A percentile compares a stretch with the other conserved stretches of the same genome.
phyloP scores from a whole-genome alignment of 2,329 filamentous ascomycete genomes.

The Neocucurbitaria cava region DNA sequence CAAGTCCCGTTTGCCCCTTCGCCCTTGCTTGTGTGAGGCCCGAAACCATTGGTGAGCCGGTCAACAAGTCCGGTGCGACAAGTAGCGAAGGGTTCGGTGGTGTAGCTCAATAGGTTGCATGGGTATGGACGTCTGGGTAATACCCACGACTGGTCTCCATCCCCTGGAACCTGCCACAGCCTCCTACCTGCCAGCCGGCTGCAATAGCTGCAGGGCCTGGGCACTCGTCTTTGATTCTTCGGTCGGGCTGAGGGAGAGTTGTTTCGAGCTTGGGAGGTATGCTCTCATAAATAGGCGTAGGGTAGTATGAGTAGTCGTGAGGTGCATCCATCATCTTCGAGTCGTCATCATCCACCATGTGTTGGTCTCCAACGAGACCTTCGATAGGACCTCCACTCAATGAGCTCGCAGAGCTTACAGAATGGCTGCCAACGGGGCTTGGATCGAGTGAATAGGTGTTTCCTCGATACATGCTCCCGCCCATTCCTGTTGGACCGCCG shows the following conservation, averaged over 20 bases:
- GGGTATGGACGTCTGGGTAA: constrained; percentile 53
- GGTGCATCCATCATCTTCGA: constrained; percentile 50
- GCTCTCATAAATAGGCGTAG: constrained; percentile 53
- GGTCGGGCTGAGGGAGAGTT: constrained; percentile 43
- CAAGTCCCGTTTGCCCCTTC: constrained; percentile 4
- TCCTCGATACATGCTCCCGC: constrained; percentile 43
- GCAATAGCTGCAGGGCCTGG: constrained; percentile 38
- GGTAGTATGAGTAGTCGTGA: constrained; percentile 57
- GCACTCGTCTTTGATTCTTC: constrained; percentile 54
- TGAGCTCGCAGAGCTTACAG: constrained; percentile 54
- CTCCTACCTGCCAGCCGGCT: constrained; percentile 48
- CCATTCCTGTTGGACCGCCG: constrained; percentile 35
- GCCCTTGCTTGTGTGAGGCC: neutral
- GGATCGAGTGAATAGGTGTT: constrained; percentile 49
- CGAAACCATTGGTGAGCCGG: constrained; percentile 17
- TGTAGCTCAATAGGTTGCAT: constrained; percentile 46
- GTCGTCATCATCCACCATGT: constrained; percentile 48
- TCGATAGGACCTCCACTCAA: constrained; percentile 51
- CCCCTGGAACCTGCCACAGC: constrained; percentile 54
- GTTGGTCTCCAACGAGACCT: constrained; percentile 51
- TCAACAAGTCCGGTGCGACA: constrained; percentile 14
- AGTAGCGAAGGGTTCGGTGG: constrained; percentile 7
- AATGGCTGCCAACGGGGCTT: constrained; percentile 50
- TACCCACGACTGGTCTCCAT: constrained; percentile 56
- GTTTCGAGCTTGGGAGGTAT: constrained; percentile 43